These are phyloP conservation scores for Pelargonium myrrhifolium DNA, from an alignment of 441 rosid genomes.

Conservation along the genomic window DNA sequence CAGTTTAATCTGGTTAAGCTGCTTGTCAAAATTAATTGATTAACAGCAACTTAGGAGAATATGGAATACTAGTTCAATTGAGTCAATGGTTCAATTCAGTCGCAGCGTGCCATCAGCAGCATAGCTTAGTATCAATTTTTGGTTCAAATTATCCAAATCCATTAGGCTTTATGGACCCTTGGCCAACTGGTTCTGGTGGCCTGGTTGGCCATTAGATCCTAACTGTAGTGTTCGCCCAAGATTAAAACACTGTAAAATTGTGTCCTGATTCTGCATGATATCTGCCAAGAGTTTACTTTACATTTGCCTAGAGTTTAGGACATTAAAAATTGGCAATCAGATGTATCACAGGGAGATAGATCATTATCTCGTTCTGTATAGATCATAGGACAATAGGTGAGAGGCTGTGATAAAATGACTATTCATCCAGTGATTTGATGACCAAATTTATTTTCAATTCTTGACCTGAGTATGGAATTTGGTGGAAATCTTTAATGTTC, in stretches of 20 bases:
- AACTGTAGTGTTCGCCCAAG: too few species aligned
- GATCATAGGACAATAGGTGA: background rate
- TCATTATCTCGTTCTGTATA: background rate
- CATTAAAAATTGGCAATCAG: background rate
- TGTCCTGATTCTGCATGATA: background rate
- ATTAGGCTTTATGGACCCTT: background rate
- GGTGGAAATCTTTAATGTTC: background rate
- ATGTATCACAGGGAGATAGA: background rate
- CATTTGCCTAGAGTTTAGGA: background rate
- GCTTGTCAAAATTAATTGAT: background rate
- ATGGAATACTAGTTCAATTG: background rate
- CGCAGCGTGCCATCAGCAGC: background rate
- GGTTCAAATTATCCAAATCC: background rate
- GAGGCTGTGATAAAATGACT: background rate
- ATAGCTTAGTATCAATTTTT: background rate
- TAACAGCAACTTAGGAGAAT: background rate
- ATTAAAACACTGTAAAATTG: too few species aligned
- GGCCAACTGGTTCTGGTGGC: background rate
- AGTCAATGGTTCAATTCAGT: background rate
- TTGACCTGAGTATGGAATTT: background rate
- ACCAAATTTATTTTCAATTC: too few species aligned
- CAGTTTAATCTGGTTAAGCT: background rate
- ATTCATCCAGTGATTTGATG: background rate
- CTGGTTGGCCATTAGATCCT: too few species aligned
- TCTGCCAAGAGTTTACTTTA: too few species aligned